A percentile compares a stretch with the other conserved stretches of the same genome.
Conservation (phyloP, 148 eudicot species). For the Chenopodium formosanum region DNA sequence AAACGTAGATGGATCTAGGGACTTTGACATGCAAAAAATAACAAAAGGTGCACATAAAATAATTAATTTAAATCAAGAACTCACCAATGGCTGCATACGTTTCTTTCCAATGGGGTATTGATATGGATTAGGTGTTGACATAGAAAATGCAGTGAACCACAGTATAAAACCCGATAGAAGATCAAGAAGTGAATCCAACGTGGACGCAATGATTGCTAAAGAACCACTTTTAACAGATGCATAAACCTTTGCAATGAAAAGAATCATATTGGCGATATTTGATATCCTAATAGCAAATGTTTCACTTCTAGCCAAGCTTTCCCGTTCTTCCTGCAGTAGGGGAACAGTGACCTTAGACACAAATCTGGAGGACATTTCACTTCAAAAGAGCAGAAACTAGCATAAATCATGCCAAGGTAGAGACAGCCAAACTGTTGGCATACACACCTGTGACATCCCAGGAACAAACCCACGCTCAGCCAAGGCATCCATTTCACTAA, state of each 20-base stretch:
- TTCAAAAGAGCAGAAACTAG: constrained; percentile 1
- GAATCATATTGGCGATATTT: constrained; percentile 76
- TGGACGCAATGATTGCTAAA: constrained; percentile 81
- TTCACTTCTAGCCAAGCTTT: constrained; percentile 67
- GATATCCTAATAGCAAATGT: constrained; percentile 75
- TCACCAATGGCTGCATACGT: constrained; percentile 91
- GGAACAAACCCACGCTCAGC: constrained; percentile 85
- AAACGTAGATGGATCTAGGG: background rate
- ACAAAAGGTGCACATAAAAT: background rate
- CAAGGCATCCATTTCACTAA: constrained; percentile 82
- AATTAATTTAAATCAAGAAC: constrained; percentile 15
- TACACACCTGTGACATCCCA: constrained; percentile 60
- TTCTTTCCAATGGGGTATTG: constrained; percentile 91
- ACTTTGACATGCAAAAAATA: background rate
- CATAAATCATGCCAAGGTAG: background rate
- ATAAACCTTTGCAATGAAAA: constrained; percentile 74
- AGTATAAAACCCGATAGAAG: constrained; percentile 77
- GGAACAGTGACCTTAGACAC: constrained; percentile 7
- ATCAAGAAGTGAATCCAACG: constrained; percentile 86
- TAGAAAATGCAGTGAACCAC: constrained; percentile 89
- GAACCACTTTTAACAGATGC: constrained; percentile 78
- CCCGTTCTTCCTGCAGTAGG: constrained; percentile 66
- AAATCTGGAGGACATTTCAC: background rate
- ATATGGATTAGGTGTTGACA: constrained; percentile 78
- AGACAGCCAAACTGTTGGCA: background rate